phyloP scores from a whole-genome alignment of 1,139 yeast genomes.

The Nadsonia commutata region DNA sequence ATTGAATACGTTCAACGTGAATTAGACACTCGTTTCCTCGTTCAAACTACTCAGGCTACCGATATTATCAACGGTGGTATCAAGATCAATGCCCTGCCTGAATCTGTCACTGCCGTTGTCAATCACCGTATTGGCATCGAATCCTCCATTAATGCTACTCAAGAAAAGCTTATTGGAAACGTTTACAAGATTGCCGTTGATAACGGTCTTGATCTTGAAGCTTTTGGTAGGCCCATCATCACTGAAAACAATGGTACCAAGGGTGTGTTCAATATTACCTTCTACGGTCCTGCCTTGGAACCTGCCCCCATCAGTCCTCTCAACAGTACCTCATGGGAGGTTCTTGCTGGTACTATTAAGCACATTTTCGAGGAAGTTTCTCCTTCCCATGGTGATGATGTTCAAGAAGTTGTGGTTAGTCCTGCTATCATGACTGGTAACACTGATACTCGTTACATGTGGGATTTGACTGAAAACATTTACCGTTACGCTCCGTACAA shows the following conservation, averaged over 20 bases:
- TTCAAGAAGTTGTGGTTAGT: slow-evolving; percentile 29
- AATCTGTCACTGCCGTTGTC: slow-evolving; percentile 35
- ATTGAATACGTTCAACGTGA: slow-evolving; percentile 1
- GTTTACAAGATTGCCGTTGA: slow-evolving; percentile 28
- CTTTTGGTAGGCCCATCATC: slow-evolving; percentile 5
- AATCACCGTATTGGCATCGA: slow-evolving; percentile 44
- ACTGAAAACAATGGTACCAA: slow-evolving; percentile 5
- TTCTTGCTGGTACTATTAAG: slow-evolving; percentile 41
- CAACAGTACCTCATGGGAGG: slow-evolving; percentile 35
- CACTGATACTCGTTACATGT: slow-evolving; percentile 66
- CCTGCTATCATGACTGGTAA: slow-evolving; percentile 60
- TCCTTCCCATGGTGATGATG: slow-evolving; percentile 15
- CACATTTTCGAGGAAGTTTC: slow-evolving; percentile 40
- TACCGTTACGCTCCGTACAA: slow-evolving; percentile 39
- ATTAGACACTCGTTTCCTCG: slow-evolving; percentile 24
- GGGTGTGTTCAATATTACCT: slow-evolving; percentile 30
- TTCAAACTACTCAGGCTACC: slow-evolving; percentile 48
- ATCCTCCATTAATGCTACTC: slow-evolving; percentile 27
- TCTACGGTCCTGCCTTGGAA: slow-evolving; percentile 23
- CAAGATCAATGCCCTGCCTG: slow-evolving; percentile 57
- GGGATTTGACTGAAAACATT: slow-evolving; percentile 54
- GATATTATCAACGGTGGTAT: slow-evolving; percentile 49
- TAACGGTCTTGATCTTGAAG: slow-evolving; percentile 27
- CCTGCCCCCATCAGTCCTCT: slow-evolving; percentile 47
- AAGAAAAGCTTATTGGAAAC: slow-evolving; percentile 25